Evolutionary conservation across 2,329 filamentous ascomycete genomes (phyloP), one percentile per base, ranked within the genome.

Genomic region (Epichloe aotearoae): DNA sequence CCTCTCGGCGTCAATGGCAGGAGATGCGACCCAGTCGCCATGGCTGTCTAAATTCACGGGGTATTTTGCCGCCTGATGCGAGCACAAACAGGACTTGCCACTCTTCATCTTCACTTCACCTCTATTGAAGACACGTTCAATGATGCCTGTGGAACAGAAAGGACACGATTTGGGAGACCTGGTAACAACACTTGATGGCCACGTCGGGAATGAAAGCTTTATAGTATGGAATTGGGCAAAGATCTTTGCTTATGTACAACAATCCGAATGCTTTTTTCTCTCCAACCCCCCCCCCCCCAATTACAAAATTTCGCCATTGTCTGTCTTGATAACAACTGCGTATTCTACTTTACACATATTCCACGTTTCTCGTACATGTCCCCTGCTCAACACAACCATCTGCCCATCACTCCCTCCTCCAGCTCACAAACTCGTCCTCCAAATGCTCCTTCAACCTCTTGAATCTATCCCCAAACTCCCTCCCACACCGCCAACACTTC

Each of bases 401-500:
- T 3, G 15, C n/a, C 26, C 17, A 8, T 34, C 61, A 88, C 61
- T 83, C 70, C 58, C 60, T 75, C 66, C 77, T 88, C 89, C 89
- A 95, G 52, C 69, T 70, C 58, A 84, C 76, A 63, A 88, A 89
- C 68, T 95, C 89, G 26, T 74, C 70, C 15, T 76, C 75, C 45
- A 95, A 68, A 70, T 98, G 90, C 53, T 71, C 73, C 66, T 93
- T 93, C 49, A 95, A 64, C 64, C 73, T 74, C 56, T 77, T 72
- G 65, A 96, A 94, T 62, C 75, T 77, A 57, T 86, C 87, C 19
- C 76, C 78, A 67, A 93, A 96, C 49, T 80, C 77, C 64, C 66
- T 68, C 2, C 81, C 80, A 69, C 93, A 97, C 48, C 87, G 76
- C 91, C 93, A 97, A 65, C 93, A 97, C 55, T 69, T 68, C 65